A percentile compares a stretch with the other conserved stretches of the same genome.
These are phyloP conservation scores for Amphibolis antarctica DNA, from an alignment of 106 monocot genomes.

Conservation along the genomic window DNA sequence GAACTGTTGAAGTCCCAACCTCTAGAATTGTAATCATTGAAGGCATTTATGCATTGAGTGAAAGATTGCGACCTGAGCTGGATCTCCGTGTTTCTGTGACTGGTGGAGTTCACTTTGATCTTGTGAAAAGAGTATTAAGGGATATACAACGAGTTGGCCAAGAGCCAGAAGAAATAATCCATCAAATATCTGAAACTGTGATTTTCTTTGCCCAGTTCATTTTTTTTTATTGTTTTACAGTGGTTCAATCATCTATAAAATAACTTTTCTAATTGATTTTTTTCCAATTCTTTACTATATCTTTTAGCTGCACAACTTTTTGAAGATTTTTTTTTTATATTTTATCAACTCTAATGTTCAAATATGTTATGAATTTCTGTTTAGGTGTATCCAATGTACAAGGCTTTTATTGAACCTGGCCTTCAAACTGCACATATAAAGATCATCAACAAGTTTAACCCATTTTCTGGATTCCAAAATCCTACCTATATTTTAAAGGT, in stretches of 20 bases:
- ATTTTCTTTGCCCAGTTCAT: neutral
- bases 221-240: neutral
- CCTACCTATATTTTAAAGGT: conserved; percentile 98
- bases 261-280: neutral
- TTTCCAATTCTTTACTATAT: neutral
- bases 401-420: conserved; percentile 98
- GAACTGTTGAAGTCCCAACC: conserved; percentile 83
- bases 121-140: conserved; percentile 94
- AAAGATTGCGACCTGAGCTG: conserved; percentile 62
- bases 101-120: conserved; percentile 96
- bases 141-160: conserved; percentile 96
- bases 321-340: neutral
- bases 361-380: neutral
- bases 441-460: conserved; percentile 98
- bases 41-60: conserved; percentile 95
- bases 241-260: neutral
- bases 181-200: conserved; percentile 98
- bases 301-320: neutral
- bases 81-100: conserved; percentile 97
- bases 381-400: conserved; percentile 99
- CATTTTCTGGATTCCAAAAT: conserved; percentile 95
- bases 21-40: conserved; percentile 90
- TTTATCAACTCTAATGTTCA: conserved; percentile 1
- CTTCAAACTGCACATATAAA: conserved; percentile 93
- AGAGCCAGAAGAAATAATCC: conserved; percentile 99